A percentile compares a stretch with the other conserved stretches of the same genome.
phyloP scores from a whole-genome alignment of 2,329 filamentous ascomycete genomes.

The Fusarium penzigii region DNA sequence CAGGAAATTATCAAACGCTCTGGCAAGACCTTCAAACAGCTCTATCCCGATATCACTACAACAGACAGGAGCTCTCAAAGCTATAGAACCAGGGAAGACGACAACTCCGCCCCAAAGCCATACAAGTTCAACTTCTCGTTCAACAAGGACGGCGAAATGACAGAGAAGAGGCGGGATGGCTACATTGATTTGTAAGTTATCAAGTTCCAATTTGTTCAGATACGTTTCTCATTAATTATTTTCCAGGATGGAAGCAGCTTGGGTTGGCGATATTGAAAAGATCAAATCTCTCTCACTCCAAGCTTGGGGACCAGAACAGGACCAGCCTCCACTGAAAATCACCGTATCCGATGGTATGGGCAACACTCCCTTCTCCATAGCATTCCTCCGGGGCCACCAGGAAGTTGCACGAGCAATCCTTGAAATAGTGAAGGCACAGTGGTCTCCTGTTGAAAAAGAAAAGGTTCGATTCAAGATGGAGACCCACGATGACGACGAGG shows the following conservation, averaged over 20 bases:
- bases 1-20: constrained; percentile 53
- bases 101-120: constrained; percentile 29
- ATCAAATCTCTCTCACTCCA: constrained; percentile 66
- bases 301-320: constrained; percentile 55
- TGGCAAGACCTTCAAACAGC: constrained; percentile 66
- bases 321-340: constrained; percentile 63
- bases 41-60: constrained; percentile 56
- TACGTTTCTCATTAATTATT: constrained; percentile 9
- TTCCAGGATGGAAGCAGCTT: constrained; percentile 68
- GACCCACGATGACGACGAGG: constrained; percentile 37
- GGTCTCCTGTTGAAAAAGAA: constrained; percentile 55
- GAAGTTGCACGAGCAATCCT: constrained; percentile 66
- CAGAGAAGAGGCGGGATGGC: constrained; percentile 52
- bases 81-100: not conserved
- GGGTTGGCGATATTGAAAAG: constrained; percentile 65
- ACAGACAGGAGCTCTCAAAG: constrained; percentile 5
- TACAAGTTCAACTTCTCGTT: constrained; percentile 58
- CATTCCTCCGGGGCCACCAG: constrained; percentile 65
- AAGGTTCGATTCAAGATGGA: constrained; percentile 52
- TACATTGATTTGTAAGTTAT: constrained; percentile 63
- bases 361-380: constrained; percentile 67
- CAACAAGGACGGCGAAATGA: constrained; percentile 53
- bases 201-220: not conserved
- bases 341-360: constrained; percentile 53
- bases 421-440: constrained; percentile 71